Conservation (phyloP, 768 basidiomycete genomes). For the Sutorius australiensis region DNA sequence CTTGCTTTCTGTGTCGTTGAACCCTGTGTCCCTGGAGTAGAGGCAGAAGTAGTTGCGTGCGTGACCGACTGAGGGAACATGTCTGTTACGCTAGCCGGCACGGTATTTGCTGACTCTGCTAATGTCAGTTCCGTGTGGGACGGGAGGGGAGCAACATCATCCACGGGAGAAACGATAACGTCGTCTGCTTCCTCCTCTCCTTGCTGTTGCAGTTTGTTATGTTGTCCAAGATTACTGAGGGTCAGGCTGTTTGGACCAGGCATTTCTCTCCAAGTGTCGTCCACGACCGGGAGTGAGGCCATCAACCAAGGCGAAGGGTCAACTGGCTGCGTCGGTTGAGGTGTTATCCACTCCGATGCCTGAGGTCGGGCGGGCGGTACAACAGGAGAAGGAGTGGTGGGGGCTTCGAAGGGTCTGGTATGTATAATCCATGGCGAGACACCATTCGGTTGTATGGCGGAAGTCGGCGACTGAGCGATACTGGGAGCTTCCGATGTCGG, state of each 20-base stretch:
- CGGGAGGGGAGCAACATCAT: constrained; percentile 15
- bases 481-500: constrained; percentile 16
- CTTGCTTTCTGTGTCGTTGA: constrained; percentile 23
- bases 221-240: constrained; percentile 54
- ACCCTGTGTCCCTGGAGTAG: constrained; percentile 16
- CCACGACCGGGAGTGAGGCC: constrained; percentile 42
- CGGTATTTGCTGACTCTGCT: constrained; percentile 12
- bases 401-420: constrained; percentile 16
- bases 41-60: constrained; percentile 8
- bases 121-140: constrained; percentile 12
- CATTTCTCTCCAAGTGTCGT: constrained; percentile 45
- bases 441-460: constrained; percentile 21
- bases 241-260: constrained; percentile 51
- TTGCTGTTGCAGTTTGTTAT: constrained; percentile 50
- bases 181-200: constrained; percentile 23
- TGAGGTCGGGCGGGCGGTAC: constrained; percentile 22
- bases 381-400: constrained; percentile 18
- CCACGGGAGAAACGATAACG: constrained; percentile 15
- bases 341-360: constrained; percentile 37
- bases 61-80: constrained; percentile 6
- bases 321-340: constrained; percentile 18
- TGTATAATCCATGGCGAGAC: constrained; percentile 24
- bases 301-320: constrained; percentile 57
- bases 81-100: not conserved
- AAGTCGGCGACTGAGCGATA: constrained; percentile 18